Evolutionary conservation across 345 rosid genomes (phyloP).

Genomic region (Eucalyptus leucophloia): DNA sequence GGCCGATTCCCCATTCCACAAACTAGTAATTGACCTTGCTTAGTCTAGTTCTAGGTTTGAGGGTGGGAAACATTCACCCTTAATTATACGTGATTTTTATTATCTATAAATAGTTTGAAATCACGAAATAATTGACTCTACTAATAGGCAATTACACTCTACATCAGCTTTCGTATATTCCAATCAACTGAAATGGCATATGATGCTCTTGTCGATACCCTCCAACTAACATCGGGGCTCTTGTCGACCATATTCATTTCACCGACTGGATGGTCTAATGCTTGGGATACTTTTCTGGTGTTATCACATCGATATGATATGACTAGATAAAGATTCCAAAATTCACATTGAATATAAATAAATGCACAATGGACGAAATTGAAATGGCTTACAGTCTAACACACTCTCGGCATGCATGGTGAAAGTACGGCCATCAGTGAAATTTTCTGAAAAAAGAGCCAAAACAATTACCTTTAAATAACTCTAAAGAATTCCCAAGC

Average conservation of each 20-base stretch:
- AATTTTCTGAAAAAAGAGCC: neutral
- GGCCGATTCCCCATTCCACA: neutral
- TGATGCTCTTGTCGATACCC: neutral
- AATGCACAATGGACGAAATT: neutral
- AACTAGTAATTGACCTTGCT: neutral
- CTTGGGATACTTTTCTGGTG: neutral
- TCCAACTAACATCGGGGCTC: neutral
- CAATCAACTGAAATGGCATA: neutral
- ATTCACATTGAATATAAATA: neutral
- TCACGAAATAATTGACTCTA: neutral
- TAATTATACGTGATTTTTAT: neutral
- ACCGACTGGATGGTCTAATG: neutral
- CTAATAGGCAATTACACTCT: neutral
- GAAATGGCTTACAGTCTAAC: neutral
- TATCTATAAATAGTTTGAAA: neutral
- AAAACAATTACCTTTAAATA: neutral
- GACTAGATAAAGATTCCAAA: neutral
- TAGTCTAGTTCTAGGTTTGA: too few species aligned
- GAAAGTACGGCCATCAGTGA: neutral
- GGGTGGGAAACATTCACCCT: neutral
- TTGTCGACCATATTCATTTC: neutral
- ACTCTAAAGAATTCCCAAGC: neutral
- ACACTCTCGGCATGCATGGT: neutral
- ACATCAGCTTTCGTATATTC: neutral
- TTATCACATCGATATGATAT: neutral